Base-by-base conservation (phyloP, 495 filamentous ascomycete genomes). In the Talaromyces liani region DNA sequence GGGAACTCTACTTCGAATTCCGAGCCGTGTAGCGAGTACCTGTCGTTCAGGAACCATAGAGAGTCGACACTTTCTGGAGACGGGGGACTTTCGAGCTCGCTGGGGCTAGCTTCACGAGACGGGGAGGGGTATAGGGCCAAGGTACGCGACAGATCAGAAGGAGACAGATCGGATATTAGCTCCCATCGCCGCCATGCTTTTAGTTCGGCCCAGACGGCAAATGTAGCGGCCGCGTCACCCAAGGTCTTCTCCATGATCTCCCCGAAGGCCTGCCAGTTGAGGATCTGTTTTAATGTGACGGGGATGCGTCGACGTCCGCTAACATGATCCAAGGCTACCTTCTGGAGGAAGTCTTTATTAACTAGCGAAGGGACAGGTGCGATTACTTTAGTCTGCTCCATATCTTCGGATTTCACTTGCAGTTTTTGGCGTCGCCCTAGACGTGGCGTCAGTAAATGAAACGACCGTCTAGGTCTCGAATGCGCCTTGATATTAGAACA, bases 181-280 rank as follows among this genome's bases (percentile, higher is more conserved):
- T 58, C 56, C 56, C 56, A 58, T 36, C 18, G 9, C 56, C 58
- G 58, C 36, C 33, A 60, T 16, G 36, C 58, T 47, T 22, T 60
- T 22, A 60, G 25, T 27, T 60, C 58, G 18, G 58, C 58, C 58
- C 58, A 60, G 16, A 41, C 16, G 6, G 58, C 58, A 41, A 60
- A 60, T 8, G 58, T 60, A 41, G 31, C 58, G 12, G n/a, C 33
- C 2, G 58, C 8, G 10, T 60, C 34, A n/a, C 58, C 58, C 14
- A 60, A 14, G 4, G 58, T 29, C 22, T 60, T 20, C 16, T 49
- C 22, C 25, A 60, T 12, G 14, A 60, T 27, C 20, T 39, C 20
- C 18, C 58, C n/a, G 58, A 60, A 60, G 8, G 34, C 36, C 8
- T 60, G 8, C 58, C 58, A 45, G 36, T 45, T 60, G 18, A 29